Conservation (phyloP, 768 basidiomycete genomes). For the Boletus rubroflammeus region DNA sequence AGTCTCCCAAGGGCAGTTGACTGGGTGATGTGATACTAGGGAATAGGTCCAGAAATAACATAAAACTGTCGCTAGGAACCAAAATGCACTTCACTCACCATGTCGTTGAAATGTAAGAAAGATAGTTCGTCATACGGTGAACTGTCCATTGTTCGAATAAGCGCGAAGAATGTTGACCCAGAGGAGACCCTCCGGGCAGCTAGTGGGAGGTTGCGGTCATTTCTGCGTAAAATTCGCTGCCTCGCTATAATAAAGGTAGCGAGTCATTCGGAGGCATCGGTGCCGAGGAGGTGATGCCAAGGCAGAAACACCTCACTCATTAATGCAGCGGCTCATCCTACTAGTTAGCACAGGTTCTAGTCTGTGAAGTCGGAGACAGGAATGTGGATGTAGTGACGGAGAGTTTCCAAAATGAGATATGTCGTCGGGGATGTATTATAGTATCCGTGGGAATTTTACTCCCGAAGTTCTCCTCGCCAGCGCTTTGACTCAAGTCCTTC, state of each 20-base stretch:
- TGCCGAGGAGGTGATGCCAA: background rate
- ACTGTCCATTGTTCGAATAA: background rate
- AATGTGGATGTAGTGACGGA: background rate
- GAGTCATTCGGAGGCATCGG: background rate
- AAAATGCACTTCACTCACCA: constrained; percentile 5
- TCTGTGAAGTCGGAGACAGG: background rate
- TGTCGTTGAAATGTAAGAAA: constrained; percentile 7
- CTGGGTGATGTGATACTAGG: constrained; percentile 10
- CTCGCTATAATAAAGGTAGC: background rate
- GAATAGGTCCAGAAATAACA: background rate
- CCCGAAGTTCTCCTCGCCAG: background rate
- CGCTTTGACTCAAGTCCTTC: background rate
- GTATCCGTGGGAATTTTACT: constrained; percentile 7
- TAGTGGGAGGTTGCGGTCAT: background rate
- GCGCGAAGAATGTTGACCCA: background rate
- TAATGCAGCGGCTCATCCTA: background rate
- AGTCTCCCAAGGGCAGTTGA: constrained; percentile 1
- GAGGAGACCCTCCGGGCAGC: background rate
- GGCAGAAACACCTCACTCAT: no score
- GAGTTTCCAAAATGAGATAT: constrained; percentile 21
- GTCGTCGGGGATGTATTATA: constrained; percentile 10
- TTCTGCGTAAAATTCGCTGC: background rate
- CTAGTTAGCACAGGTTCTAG: background rate
- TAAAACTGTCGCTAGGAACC: background rate
- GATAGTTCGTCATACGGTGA: background rate